Evolutionary conservation across 1,284 basidiomycete species (phyloP), one percentile per base, ranked within the genome.

Genomic region (Irpex rosettiformis): DNA sequence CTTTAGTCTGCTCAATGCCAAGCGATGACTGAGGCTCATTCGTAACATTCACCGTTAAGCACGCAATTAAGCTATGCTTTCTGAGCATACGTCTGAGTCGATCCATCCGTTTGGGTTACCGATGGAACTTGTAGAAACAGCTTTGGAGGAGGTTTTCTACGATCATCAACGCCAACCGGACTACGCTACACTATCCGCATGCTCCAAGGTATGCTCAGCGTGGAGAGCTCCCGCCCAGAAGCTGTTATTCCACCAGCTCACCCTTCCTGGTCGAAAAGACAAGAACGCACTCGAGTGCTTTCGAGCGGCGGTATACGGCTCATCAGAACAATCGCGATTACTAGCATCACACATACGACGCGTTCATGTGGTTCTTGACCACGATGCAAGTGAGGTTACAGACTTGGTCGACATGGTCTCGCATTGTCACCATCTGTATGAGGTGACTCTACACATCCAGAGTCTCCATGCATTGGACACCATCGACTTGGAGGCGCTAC

Each of bases 181-280:
- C 62, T 68, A 71, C 29, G 0, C 18, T 3, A 67, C 73, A 4
- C 70, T 81, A 8, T 58, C 57, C 13, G 63, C 66, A 18, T 77
- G 73, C 53, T 65, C 76, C 8, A 67, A 75, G 24, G 69, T 81
- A 7, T 74, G 70, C 54, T 67, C 58, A 3, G 43, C 70, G 0
- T 81, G 79, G 80, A 70, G 68, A 3, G 53, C 54, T 7, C 69
- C 70, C n/a, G 71, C 80, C 0, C 79, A 78, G 60, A 62, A 69
- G 3, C 66, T 81, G 0, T 70, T 81, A 51, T 79, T 78, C 62
- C 71, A 66, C 33, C 64, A 66, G 54, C 67, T 74, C 40, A 10
- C 11, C 4, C 55, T 67, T 10, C 51, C 52, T 2, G 57, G 49
- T 5, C 5, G 57, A 13, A 47, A 56, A 28, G 25, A 55, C 16